Evolutionary conservation across 2,329 filamentous ascomycete species (phyloP).

Genomic region (Phialophora macrospora): DNA sequence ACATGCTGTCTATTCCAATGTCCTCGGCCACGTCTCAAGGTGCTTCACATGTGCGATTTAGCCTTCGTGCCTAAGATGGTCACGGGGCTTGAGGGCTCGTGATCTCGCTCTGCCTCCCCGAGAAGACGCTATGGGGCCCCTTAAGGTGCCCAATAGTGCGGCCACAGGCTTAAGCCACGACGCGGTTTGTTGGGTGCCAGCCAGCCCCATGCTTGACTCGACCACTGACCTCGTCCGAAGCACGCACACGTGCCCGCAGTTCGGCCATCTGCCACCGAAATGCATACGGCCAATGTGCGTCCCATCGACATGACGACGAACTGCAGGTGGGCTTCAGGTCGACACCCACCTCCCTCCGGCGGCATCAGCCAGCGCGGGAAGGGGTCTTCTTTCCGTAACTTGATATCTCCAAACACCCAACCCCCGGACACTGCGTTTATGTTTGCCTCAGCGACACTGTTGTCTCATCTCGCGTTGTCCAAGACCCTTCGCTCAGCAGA

Average conservation of each 20-base stretch:
- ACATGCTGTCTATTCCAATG: neutral
- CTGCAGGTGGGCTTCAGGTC: slow-evolving; percentile 7
- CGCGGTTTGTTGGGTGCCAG: neutral
- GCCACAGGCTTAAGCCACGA: neutral
- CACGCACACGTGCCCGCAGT: neutral
- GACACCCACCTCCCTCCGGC: slow-evolving; percentile 14
- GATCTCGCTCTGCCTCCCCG: neutral
- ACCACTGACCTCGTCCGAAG: neutral
- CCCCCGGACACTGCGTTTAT: neutral
- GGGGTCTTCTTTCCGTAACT: neutral
- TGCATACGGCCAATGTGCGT: slow-evolving; percentile 14
- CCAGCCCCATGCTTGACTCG: slow-evolving; percentile 5
- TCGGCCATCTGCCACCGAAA: slow-evolving; percentile 16
- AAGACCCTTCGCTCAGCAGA: neutral
- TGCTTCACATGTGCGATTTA: neutral
- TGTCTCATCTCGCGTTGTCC: neutral
- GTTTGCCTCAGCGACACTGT: neutral
- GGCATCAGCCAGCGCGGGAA: slow-evolving; percentile 15
- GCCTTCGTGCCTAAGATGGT: neutral
- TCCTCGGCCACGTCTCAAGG: neutral
- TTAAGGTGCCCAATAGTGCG: neutral
- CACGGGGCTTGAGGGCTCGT: neutral
- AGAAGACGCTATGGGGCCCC: neutral
- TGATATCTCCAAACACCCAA: neutral
- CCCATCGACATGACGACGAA: slow-evolving; percentile 20